Conservation (phyloP, 164 flowering plant species). For the Piper longum region DNA sequence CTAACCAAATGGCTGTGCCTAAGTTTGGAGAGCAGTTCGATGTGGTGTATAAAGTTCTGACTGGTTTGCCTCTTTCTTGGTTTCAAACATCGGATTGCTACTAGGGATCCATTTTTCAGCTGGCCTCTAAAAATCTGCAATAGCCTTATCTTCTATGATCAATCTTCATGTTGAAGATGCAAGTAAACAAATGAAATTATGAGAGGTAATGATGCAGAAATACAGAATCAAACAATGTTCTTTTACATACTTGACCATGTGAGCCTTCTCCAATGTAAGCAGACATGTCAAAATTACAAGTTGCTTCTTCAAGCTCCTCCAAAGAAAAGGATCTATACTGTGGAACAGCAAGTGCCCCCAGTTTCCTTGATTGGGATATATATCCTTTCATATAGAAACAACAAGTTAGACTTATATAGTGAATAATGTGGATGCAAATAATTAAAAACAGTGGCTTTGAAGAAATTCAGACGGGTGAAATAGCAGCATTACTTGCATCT, state of each 20-base stretch:
- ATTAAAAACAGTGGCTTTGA: no score
- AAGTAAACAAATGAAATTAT: no score
- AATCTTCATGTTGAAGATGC: neutral
- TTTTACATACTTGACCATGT: conserved; percentile 55
- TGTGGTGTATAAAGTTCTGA: conserved; percentile 53
- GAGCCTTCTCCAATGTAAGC: conserved; percentile 79
- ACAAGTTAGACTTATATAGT: neutral
- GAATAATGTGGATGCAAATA: no score
- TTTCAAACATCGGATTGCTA: conserved; percentile 82
- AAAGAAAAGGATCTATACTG: conserved; percentile 72
- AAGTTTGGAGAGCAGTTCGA: conserved; percentile 76
- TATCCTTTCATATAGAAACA: conserved; percentile 35
- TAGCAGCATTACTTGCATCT: conserved; percentile 63
- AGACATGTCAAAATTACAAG: conserved; percentile 58
- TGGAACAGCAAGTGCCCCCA: conserved; percentile 76
- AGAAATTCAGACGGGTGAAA: neutral
- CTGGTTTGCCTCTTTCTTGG: conserved; percentile 45
- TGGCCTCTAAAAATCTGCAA: conserved; percentile 74
- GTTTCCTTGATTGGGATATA: conserved; percentile 66
- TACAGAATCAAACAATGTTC: neutral
- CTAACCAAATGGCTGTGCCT: conserved; percentile 86
- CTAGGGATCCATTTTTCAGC: conserved; percentile 55
- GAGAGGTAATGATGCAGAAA: neutral
- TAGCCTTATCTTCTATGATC: neutral
- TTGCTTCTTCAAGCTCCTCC: conserved; percentile 84